Evolutionary conservation across 306 rosid species (phyloP), one percentile per base, ranked within the genome.

Genomic region (Quercus cerris): DNA sequence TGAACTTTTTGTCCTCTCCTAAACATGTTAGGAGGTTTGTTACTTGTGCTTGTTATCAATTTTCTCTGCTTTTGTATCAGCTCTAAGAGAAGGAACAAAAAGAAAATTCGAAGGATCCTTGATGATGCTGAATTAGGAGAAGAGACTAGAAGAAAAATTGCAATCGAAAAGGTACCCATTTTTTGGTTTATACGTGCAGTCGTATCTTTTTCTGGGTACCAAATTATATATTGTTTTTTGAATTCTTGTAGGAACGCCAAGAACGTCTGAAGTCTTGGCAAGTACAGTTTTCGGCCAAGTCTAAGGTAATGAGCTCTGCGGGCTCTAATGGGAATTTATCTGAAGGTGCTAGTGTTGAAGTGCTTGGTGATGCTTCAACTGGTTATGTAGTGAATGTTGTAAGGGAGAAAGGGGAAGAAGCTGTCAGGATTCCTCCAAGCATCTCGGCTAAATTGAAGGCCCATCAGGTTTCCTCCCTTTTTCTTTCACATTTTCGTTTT

Each of bases 81-180:
- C 76, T 81, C 97, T 44, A 95, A 79, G 88, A 87, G 94, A 83
- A 93, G 82, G 83, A 88, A 33, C 64, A 95, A 95, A 80, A 93
- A 95, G 90, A 90, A 84, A 74, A 95, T 95, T 44, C 83, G 99
- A 31, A 90, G 99, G 90, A 95, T 95, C 81, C 97, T 95, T 86
- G 98, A 93, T 84, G 99, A 95, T 84, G 74, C 99, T 71, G 99
- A 95, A 84, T 83, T 95, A 80, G 99, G 99, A 84, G 99, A 95
- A 84, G 99, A 95, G 84, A 95, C 99, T 20, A 90, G 88, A 85
- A 90, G 84, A 81, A 95, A 95, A 89, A 93, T 93, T 80, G 99
- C 99, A 38, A 93, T 95, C 27, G 99, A 95, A 83, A 95, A 90
- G 98, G 99, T 95, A 80, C 41, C 73, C 38, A 33, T 77, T 55